These are phyloP conservation scores for Gryganskiella cystojenkinii DNA, from an alignment of 192 early-diverging fungal genomes.

Conservation along the genomic window DNA sequence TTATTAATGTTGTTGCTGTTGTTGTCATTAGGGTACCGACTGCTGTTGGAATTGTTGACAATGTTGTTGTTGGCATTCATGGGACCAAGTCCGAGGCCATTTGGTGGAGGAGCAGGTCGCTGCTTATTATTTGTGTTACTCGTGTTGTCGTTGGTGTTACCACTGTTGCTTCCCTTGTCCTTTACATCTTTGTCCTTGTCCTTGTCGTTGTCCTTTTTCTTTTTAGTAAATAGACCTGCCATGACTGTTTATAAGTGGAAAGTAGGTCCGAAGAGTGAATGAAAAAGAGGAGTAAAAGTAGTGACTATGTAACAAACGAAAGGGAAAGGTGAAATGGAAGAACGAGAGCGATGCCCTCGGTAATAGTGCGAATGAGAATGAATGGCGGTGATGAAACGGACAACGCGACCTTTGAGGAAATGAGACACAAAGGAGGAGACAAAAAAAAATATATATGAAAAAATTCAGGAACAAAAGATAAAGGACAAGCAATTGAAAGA, in stretches of 20 bases:
- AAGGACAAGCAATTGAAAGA: neutral
- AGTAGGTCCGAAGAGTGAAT: neutral
- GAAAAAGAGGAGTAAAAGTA: neutral
- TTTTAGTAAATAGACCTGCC: slow-evolving; percentile 49
- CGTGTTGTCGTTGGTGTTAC: slow-evolving; percentile 12
- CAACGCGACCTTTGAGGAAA: no score
- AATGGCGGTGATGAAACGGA: no score
- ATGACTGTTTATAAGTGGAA: slow-evolving; percentile 1
- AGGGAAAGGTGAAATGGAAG: no score
- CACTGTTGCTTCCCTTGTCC: neutral
- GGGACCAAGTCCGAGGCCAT: slow-evolving; percentile 24
- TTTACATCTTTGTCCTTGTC: neutral
- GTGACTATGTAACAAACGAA: no score
- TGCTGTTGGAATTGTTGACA: neutral
- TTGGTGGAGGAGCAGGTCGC: slow-evolving; percentile 44
- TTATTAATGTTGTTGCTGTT: slow-evolving; percentile 1
- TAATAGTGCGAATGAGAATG: no score
- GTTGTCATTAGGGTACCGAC: slow-evolving; percentile 10
- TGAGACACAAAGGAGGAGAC: no score
- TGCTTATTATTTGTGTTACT: slow-evolving; percentile 11
- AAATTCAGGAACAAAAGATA: no score
- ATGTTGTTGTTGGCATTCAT: slow-evolving; percentile 2
- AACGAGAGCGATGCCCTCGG: no score
- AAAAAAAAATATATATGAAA: no score
- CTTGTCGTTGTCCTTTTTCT: slow-evolving; percentile 40